These are phyloP conservation scores for Diversispora epigaea DNA, from an alignment of 192 early-diverging fungal genomes.

Conservation along the genomic window DNA sequence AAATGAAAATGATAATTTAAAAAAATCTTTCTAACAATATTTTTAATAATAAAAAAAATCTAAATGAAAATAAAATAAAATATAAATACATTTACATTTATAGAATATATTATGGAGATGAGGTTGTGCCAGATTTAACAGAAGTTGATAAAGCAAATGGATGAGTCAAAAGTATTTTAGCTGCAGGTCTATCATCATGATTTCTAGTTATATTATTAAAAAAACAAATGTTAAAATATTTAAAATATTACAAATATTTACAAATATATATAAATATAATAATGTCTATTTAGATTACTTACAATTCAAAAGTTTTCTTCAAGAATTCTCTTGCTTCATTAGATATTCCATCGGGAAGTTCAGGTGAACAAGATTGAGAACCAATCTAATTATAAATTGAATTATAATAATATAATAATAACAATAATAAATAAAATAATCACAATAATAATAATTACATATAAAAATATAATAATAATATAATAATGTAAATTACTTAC, in stretches of 20 bases:
- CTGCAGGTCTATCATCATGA: conserved; percentile 23
- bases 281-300: conserved; percentile 36
- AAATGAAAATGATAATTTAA: no score
- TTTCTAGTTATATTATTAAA: conserved; percentile 1
- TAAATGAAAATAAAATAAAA: no score
- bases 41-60: no score
- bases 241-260: neutral
- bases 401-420: no score
- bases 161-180: conserved; percentile 20
- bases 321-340: conserved; percentile 76
- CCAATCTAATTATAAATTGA: conserved; percentile 78
- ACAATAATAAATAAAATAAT: no score
- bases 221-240: neutral
- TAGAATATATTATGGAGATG: no score
- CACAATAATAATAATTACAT: conserved; percentile 40
- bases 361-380: conserved; percentile 68
- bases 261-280: neutral
- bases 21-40: no score
- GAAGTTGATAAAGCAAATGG: conserved; percentile 16
- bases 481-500: conserved; percentile 49
- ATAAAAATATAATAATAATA: conserved; percentile 39
- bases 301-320: conserved; percentile 71
- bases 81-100: no score
- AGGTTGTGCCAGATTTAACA: no score
- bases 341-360: conserved; percentile 74